A percentile compares a stretch with the other conserved stretches of the same genome.
Evolutionary conservation across 2,329 filamentous ascomycete genomes (phyloP).

Genomic region (Mariannaea sp.): DNA sequence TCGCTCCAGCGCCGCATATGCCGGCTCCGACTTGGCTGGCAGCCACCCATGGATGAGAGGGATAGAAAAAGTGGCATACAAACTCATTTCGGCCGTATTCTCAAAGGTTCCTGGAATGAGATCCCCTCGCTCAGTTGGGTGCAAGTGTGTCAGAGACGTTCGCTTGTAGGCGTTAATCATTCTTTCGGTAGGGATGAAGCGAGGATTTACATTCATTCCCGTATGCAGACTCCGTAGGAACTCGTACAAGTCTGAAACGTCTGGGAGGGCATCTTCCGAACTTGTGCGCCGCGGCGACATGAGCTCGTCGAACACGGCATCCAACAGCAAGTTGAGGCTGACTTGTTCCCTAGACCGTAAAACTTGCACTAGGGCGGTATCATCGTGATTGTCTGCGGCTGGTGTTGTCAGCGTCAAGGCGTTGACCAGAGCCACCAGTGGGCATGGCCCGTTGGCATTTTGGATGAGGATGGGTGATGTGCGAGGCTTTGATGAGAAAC

Average conservation of each 20-base stretch:
- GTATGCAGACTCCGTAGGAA: conserved; percentile 91
- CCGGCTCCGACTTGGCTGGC: conserved; percentile 68
- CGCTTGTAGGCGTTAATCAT: conserved; percentile 53
- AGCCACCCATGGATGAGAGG: conserved; percentile 95
- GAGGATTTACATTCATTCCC: conserved; percentile 97
- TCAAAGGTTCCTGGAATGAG: conserved; percentile 76
- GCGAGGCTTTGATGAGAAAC: conserved; percentile 64
- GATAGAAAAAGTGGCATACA: conserved; percentile 88
- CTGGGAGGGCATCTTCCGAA: conserved; percentile 70
- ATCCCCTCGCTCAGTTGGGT: conserved; percentile 55
- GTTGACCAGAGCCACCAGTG: conserved; percentile 90
- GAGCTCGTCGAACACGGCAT: conserved; percentile 91
- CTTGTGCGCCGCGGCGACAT: conserved; percentile 75
- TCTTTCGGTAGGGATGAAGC: conserved; percentile 69
- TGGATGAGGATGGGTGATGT: conserved; percentile 89
- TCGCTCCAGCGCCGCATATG: conserved; percentile 71
- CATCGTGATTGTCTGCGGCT: conserved; percentile 57
- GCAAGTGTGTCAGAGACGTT: conserved; percentile 57
- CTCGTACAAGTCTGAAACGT: conserved; percentile 83
- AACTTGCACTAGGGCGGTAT: conserved; percentile 77
- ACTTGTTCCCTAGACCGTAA: conserved; percentile 84
- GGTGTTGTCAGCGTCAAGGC: conserved; percentile 84
- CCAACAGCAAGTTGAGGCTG: conserved; percentile 80
- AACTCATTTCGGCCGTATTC: conserved; percentile 82
- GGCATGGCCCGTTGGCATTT: conserved; percentile 93